Conservation (phyloP, 1,139 yeast genomes). For the Blastobotrys raffinosifermentans region DNA sequence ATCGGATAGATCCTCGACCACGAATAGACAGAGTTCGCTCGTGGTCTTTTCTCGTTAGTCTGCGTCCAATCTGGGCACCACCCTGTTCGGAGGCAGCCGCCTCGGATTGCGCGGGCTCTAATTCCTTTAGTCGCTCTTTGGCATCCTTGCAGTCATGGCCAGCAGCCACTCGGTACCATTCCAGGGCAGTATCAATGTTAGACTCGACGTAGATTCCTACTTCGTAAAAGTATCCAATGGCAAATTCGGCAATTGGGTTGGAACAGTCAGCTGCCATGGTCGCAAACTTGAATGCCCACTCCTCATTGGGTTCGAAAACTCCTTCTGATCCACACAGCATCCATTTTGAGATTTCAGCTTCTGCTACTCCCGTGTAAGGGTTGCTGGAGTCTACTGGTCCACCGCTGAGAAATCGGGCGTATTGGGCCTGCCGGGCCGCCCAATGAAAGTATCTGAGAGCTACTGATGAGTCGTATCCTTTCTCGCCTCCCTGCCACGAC, state of each 20-base stretch:
- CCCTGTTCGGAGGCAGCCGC: background rate
- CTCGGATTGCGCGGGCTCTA: conserved; percentile 12
- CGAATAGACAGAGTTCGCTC: conserved; percentile 22
- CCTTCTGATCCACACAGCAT: conserved; percentile 34
- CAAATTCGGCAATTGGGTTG: conserved; percentile 35
- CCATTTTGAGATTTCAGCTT: conserved; percentile 39
- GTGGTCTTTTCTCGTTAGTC: conserved; percentile 25
- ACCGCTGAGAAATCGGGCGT: conserved; percentile 18
- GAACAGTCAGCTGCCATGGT: conserved; percentile 31
- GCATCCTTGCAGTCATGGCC: conserved; percentile 32
- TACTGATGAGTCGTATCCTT: conserved; percentile 33
- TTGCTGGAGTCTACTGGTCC: conserved; percentile 15
- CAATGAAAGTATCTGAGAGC: conserved; percentile 37
- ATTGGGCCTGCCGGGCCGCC: conserved; percentile 35
- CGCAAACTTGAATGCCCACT: conserved; percentile 36
- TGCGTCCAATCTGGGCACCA: conserved; percentile 13
- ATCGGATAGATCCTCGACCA: conserved; percentile 23
- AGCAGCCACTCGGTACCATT: conserved; percentile 30
- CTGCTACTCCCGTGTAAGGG: conserved; percentile 30
- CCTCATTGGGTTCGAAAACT: conserved; percentile 31
- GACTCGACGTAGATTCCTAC: conserved; percentile 34
- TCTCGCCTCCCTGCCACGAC: conserved; percentile 36
- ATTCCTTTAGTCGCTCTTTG: conserved; percentile 24
- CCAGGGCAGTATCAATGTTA: conserved; percentile 27
- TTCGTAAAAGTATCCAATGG: conserved; percentile 38